phyloP scores from a whole-genome alignment of 2,329 filamentous ascomycete genomes.

The Ophiobolus disseminans region DNA sequence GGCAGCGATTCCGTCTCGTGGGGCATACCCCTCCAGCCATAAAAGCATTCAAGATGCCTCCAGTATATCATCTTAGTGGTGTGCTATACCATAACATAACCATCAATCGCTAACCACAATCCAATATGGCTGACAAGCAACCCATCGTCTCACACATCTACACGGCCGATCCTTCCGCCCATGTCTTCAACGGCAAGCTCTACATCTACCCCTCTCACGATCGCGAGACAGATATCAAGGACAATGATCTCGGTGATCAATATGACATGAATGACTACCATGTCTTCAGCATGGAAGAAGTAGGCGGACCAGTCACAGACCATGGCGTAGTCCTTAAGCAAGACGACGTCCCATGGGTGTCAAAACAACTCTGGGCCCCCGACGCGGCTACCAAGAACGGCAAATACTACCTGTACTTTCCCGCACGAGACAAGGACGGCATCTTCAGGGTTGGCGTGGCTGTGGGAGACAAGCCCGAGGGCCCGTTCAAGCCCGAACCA shows the following conservation, averaged over 20 bases:
- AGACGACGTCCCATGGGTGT: slow-evolving; percentile 76
- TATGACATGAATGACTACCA: slow-evolving; percentile 88
- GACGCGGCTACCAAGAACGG: slow-evolving; percentile 74
- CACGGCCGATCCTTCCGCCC: slow-evolving; percentile 81
- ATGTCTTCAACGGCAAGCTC: slow-evolving; percentile 76
- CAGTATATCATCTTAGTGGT: slow-evolving; percentile 9
- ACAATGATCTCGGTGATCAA: slow-evolving; percentile 86
- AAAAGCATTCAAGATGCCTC: slow-evolving; percentile 29
- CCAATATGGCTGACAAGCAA: slow-evolving; percentile 50
- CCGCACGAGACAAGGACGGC: slow-evolving; percentile 72
- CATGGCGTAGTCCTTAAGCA: slow-evolving; percentile 73
- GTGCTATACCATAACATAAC: slow-evolving; percentile 1
- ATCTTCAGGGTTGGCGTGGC: slow-evolving; percentile 80
- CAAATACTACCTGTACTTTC: slow-evolving; percentile 80
- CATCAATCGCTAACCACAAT: slow-evolving; percentile 1
- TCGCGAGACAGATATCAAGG: slow-evolving; percentile 73
- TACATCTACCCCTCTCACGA: slow-evolving; percentile 86
- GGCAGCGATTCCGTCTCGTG: slow-evolving; percentile 27
- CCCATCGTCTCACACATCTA: slow-evolving; percentile 78
- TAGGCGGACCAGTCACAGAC: slow-evolving; percentile 69
- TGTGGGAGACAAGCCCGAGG: slow-evolving; percentile 66
- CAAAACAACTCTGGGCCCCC: slow-evolving; percentile 81
- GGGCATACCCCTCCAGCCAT: slow-evolving; percentile 34
- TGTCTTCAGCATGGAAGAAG: slow-evolving; percentile 70
- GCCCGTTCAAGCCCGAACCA: slow-evolving; percentile 72